These are phyloP conservation scores for Zasmidium cellare DNA, from an alignment of 2,329 filamentous ascomycete species.

Conservation along the genomic window DNA sequence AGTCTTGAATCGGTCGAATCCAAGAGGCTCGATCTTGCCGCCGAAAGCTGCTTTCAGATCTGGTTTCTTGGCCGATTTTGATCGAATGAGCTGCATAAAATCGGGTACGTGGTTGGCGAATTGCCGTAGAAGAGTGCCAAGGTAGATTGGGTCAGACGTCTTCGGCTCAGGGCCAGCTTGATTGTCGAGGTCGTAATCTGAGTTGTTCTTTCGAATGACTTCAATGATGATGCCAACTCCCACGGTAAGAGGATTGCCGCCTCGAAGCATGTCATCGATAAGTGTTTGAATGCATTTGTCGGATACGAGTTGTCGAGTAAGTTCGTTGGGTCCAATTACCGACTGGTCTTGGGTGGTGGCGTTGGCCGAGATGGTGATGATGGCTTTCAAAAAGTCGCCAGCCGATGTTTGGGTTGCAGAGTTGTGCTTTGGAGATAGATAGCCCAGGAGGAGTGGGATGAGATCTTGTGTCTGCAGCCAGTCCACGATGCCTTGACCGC, in stretches of 20 bases:
- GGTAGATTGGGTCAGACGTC: constrained; percentile 93
- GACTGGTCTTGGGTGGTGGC: constrained; percentile 97
- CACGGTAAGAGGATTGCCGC: constrained; percentile 91
- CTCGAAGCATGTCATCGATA: constrained; percentile 88
- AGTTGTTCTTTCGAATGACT: constrained; percentile 98
- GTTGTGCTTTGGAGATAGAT: constrained; percentile 79
- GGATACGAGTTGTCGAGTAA: constrained; percentile 92
- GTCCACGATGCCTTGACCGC: constrained; percentile 89
- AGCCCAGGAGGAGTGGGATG: constrained; percentile 82
- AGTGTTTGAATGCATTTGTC: constrained; percentile 77
- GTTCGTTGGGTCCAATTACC: constrained; percentile 96
- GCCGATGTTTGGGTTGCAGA: constrained; percentile 94
- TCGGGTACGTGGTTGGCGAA: constrained; percentile 91
- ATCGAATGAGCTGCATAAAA: constrained; percentile 88
- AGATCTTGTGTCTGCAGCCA: constrained; percentile 91
- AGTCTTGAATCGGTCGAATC: constrained; percentile 97
- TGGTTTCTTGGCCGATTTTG: constrained; percentile 70
- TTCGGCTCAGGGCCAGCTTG: constrained; percentile 75
- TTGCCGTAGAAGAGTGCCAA: constrained; percentile 82
- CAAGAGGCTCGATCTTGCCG: constrained; percentile 85
- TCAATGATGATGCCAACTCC: constrained; percentile 97
- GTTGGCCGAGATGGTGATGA: constrained; percentile 98
- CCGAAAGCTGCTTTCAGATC: constrained; percentile 86
- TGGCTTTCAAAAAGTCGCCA: constrained; percentile 96
- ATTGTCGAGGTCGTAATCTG: constrained; percentile 94